These are phyloP conservation scores for Dendrobium huoshanense DNA, from an alignment of 106 monocot genomes.

Conservation along the genomic window DNA sequence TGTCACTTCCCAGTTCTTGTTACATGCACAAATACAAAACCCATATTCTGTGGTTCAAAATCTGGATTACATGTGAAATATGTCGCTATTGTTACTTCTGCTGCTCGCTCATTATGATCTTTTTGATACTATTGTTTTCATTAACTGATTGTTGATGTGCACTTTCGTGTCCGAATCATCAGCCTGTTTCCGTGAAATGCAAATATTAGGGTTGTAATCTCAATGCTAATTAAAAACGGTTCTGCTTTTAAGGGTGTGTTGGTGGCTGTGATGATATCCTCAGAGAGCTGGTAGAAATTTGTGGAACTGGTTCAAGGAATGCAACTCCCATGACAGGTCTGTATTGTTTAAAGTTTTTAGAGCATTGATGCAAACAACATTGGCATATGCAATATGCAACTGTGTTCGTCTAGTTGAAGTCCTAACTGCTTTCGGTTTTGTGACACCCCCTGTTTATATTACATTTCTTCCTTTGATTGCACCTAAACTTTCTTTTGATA, in stretches of 20 bases:
- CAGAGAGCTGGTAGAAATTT: constrained; percentile 69
- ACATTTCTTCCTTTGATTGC: neutral
- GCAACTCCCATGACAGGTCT: constrained; percentile 43
- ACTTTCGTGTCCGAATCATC: neutral
- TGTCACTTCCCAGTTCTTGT: neutral
- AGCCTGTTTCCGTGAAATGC: too few species aligned
- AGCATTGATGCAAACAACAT: neutral
- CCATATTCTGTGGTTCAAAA: neutral
- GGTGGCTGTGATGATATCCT: constrained; percentile 82
- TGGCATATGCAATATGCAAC: neutral
- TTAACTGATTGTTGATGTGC: neutral
- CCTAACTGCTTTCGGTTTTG: neutral
- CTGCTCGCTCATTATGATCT: neutral
- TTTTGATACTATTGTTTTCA: neutral
- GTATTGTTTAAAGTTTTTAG: neutral
- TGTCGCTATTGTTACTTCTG: neutral
- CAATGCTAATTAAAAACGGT: neutral
- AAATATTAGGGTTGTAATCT: too few species aligned
- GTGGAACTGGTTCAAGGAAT: constrained; percentile 66
- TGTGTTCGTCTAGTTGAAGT: neutral
- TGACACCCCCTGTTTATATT: neutral
- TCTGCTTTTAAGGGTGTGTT: constrained; percentile 47
- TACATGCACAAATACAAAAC: neutral
- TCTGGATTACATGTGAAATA: neutral
- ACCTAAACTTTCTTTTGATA: neutral